Percentiles rank a stretch among this genome's conserved stretches.
Evolutionary conservation across 495 filamentous ascomycete genomes (phyloP).

Genomic region (Neurospora sp.): DNA sequence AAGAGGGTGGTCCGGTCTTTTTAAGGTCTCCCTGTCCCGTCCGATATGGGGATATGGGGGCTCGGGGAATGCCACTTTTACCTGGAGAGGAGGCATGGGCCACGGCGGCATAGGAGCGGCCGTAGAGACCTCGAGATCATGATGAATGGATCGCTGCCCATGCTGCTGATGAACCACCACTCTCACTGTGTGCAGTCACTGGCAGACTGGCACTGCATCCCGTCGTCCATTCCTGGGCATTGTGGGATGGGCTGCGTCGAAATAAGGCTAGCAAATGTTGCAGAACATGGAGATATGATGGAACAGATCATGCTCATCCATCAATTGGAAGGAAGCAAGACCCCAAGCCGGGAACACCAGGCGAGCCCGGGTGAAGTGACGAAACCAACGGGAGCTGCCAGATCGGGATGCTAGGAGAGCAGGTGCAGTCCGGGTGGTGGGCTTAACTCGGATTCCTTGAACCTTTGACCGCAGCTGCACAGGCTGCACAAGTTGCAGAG

Average conservation of each 20-base stretch:
- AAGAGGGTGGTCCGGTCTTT: slow-evolving; percentile 16
- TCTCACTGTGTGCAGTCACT: neutral
- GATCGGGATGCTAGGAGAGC: slow-evolving; percentile 7
- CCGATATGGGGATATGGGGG: neutral
- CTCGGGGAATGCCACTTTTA: slow-evolving; percentile 1
- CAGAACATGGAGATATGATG: neutral
- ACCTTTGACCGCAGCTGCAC: neutral
- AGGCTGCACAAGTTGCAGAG: neutral
- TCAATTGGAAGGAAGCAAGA: neutral
- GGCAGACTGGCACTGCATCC: neutral
- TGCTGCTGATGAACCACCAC: neutral
- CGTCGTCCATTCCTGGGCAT: neutral
- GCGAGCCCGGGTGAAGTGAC: slow-evolving; percentile 13
- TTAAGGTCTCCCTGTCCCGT: neutral
- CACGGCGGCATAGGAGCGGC: neutral
- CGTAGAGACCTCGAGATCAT: neutral
- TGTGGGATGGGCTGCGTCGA: neutral
- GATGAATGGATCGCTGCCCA: neutral
- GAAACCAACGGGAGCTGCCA: slow-evolving; percentile 17
- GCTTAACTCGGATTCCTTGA: neutral
- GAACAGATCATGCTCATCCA: neutral
- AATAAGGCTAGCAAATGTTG: neutral
- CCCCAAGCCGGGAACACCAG: neutral
- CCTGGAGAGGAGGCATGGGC: neutral
- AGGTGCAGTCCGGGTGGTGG: neutral